These are phyloP conservation scores for Magnolia kwangsiensis DNA, from an alignment of 164 flowering plant species.

Conservation along the genomic window DNA sequence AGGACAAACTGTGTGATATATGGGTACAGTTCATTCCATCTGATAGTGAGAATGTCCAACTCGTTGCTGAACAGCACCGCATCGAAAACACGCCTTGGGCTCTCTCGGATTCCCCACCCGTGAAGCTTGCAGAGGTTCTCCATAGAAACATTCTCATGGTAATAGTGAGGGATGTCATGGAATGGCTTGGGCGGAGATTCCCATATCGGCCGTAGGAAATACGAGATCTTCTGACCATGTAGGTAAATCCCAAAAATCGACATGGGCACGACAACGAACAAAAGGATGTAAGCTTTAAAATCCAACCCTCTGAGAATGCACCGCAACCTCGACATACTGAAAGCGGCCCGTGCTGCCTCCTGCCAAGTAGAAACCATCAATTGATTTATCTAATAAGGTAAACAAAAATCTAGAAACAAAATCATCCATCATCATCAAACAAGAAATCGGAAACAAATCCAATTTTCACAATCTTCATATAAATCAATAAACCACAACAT, in stretches of 20 bases:
- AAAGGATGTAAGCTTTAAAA: conserved; percentile 42
- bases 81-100: conserved; percentile 81
- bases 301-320: conserved; percentile 67
- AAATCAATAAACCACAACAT: neutral
- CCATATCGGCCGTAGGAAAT: conserved; percentile 85
- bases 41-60: conserved; percentile 63
- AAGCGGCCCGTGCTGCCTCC: conserved; percentile 46
- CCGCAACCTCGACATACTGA: conserved; percentile 55
- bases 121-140: conserved; percentile 81
- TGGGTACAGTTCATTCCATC: conserved; percentile 87
- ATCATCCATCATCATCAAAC: neutral
- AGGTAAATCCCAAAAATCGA: conserved; percentile 45
- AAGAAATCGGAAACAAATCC: neutral
- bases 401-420: neutral
- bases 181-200: conserved; percentile 89
- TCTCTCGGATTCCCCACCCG: conserved; percentile 83
- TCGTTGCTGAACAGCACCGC: conserved; percentile 88
- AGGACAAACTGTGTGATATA: conserved; percentile 78
- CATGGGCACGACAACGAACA: conserved; percentile 53
- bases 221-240: conserved; percentile 77
- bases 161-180: conserved; percentile 63
- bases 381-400: neutral
- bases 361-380: conserved; percentile 9
- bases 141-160: conserved; percentile 75
- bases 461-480: neutral